Percentiles rank a stretch among this genome's conserved stretches.
Conservation (phyloP, 1,284 basidiomycete genomes). For the Papiliotrema laurentii region DNA sequence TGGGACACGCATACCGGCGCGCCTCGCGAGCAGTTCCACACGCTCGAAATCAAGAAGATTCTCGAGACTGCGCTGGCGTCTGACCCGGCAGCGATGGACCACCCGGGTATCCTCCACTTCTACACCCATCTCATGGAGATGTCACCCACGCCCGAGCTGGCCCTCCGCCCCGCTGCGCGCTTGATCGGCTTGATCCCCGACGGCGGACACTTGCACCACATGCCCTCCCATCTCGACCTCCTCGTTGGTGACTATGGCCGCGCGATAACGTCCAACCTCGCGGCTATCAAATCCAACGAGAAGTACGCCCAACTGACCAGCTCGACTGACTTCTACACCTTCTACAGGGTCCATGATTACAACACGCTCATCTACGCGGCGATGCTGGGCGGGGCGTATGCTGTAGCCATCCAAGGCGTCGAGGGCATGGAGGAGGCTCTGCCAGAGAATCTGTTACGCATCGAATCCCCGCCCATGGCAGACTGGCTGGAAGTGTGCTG, state of each 20-base stretch:
- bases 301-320: conserved; percentile 23
- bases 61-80: conserved; percentile 27
- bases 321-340: conserved; percentile 28
- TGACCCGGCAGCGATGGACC: conserved; percentile 7
- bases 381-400: conserved; percentile 38
- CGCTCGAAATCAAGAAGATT: conserved; percentile 23
- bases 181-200: conserved; percentile 36
- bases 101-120: conserved; percentile 39
- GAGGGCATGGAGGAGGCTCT: conserved; percentile 28
- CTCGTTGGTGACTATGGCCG: conserved; percentile 41
- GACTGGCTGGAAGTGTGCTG: conserved; percentile 37
- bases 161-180: conserved; percentile 25
- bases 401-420: conserved; percentile 21
- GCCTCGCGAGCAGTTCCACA: conserved; percentile 13
- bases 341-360: conserved; percentile 39
- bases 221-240: conserved; percentile 41
- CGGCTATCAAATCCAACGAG: conserved; percentile 31
- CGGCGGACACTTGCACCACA: conserved; percentile 37
- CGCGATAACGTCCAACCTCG: conserved; percentile 25
- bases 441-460: conserved; percentile 21
- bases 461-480: conserved; percentile 21
- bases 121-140: conserved; percentile 45
- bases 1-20: conserved; percentile 39
- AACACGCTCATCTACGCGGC: conserved; percentile 36
- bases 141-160: conserved; percentile 31